Conservation (phyloP, 148 eudicot genomes). For the Fagopyrum tataricum region DNA sequence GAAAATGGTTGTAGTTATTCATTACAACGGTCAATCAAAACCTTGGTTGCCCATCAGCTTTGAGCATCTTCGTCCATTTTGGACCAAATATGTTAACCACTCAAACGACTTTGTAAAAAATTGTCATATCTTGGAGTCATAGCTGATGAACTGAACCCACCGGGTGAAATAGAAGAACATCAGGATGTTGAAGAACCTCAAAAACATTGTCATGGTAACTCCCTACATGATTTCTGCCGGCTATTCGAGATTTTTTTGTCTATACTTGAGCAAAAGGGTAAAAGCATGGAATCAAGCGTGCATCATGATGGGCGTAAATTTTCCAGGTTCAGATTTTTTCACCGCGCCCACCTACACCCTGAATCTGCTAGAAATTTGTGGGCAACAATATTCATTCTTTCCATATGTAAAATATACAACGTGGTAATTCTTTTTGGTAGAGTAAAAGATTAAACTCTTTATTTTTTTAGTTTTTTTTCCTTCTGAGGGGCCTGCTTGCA, state of each 20-base stretch:
- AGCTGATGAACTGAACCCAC: conserved; percentile 18
- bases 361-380: conserved; percentile 27
- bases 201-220: conserved; percentile 16
- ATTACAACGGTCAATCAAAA: conserved; percentile 96
- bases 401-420: conserved; percentile 42
- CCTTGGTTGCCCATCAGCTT: conserved; percentile 98
- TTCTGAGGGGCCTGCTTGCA: conserved; percentile 22
- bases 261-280: conserved; percentile 25
- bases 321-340: conserved; percentile 19
- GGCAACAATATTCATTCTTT: conserved; percentile 46
- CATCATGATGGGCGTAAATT: conserved; percentile 19
- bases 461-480: conserved; percentile 22
- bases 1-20: conserved; percentile 89
- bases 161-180: conserved; percentile 19
- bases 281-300: conserved; percentile 15
- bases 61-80: conserved; percentile 95
- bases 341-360: background rate
- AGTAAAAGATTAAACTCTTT: conserved; percentile 20
- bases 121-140: conserved; percentile 93
- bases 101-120: conserved; percentile 78
- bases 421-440: conserved; percentile 40
- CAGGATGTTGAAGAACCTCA: conserved; percentile 21
- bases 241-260: conserved; percentile 25
- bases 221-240: conserved; percentile 22
- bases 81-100: conserved; percentile 91